These are phyloP conservation scores for Karstenula rhodostoma DNA, from an alignment of 2,329 filamentous ascomycete genomes.

Conservation along the genomic window DNA sequence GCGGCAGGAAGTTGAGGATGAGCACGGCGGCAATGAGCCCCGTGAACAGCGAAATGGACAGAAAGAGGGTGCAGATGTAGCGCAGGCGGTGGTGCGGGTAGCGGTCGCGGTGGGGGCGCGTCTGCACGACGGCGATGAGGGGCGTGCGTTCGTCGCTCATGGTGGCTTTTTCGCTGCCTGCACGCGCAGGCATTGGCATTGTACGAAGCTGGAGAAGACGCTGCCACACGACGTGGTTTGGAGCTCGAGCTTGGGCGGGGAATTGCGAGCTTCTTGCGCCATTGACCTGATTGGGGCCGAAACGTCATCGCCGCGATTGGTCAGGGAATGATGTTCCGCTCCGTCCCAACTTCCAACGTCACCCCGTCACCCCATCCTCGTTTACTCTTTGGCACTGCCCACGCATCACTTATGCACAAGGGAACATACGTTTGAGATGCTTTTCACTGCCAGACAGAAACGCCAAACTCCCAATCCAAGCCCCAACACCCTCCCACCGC, in stretches of 20 bases:
- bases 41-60: conserved; percentile 48
- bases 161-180: conserved; percentile 39
- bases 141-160: conserved; percentile 69
- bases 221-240: background rate
- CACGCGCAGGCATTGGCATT: conserved; percentile 23
- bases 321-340: background rate
- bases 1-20: conserved; percentile 48
- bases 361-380: background rate
- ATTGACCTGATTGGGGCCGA: background rate
- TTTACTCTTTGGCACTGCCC: background rate
- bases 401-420: background rate
- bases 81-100: conserved; percentile 66
- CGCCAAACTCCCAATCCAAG: background rate
- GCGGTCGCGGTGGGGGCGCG: conserved; percentile 60
- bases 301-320: conserved; percentile 2
- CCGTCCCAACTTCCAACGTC: conserved; percentile 2
- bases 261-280: background rate
- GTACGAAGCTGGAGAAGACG: background rate
- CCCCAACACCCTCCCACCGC: background rate
- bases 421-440: background rate
- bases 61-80: conserved; percentile 70
- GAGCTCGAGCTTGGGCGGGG: background rate
- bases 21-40: conserved; percentile 50
- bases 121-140: conserved; percentile 70
- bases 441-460: background rate